phyloP scores from a whole-genome alignment of 2,329 filamentous ascomycete genomes.

The Ascocoryne sarcoides region DNA sequence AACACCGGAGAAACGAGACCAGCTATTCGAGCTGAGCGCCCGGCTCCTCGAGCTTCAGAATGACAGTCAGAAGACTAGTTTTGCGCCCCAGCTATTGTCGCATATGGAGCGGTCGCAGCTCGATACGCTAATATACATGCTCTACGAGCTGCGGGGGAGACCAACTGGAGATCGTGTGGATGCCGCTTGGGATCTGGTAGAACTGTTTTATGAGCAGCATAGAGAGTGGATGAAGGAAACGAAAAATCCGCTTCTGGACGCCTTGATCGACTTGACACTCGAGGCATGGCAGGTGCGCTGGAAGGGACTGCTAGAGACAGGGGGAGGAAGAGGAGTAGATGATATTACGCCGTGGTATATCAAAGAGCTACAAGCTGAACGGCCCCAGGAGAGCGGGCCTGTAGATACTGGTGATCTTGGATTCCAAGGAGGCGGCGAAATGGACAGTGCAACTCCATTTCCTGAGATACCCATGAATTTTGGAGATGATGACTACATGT shows the following conservation, averaged over 20 bases:
- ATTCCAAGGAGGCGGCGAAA: too few relatives aligned
- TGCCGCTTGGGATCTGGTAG: conserved; percentile 19
- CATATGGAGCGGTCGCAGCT: conserved; percentile 14
- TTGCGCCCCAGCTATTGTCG: conserved; percentile 12
- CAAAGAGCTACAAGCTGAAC: too few relatives aligned
- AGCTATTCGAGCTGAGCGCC: conserved; percentile 24
- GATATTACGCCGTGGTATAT: too few relatives aligned
- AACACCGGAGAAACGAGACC: conserved; percentile 18
- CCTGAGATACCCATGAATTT: too few relatives aligned
- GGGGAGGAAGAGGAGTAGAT: too few relatives aligned
- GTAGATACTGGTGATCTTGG: too few relatives aligned
- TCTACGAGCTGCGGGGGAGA: conserved; percentile 21
- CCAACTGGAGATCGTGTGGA: conserved; percentile 15
- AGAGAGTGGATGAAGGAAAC: conserved; percentile 9
- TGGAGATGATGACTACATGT: too few relatives aligned
- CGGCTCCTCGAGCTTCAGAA: conserved; percentile 29
- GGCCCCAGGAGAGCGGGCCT: too few relatives aligned
- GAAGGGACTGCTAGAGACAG: too few relatives aligned
- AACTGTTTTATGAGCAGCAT: conserved; percentile 17
- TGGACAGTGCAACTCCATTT: too few relatives aligned
- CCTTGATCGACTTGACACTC: conserved; percentile 11
- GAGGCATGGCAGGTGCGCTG: too few relatives aligned
- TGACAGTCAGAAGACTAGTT: conserved; percentile 15
- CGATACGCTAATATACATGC: conserved; percentile 23
- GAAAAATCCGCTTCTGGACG: conserved; percentile 7